These are phyloP conservation scores for Saccharomyces uvarum DNA, from an alignment of 1,139 yeast genomes.

Conservation along the genomic window DNA sequence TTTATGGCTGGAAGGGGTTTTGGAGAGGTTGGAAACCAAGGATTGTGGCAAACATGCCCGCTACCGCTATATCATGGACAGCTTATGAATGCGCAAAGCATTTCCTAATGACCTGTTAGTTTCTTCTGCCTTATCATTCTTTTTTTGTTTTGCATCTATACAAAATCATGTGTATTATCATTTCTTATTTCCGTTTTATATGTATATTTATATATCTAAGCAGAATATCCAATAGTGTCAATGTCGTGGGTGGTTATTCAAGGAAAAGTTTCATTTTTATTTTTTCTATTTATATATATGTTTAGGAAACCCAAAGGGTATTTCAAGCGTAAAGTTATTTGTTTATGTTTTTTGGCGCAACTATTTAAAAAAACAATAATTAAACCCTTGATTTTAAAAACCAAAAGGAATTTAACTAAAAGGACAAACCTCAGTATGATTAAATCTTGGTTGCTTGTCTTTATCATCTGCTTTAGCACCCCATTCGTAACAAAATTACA, in stretches of 20 bases:
- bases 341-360: background rate
- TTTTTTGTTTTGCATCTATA: background rate
- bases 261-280: background rate
- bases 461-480: background rate
- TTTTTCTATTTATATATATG: background rate
- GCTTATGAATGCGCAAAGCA: constrained; percentile 92
- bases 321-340: background rate
- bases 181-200: background rate
- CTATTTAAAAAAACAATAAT: background rate
- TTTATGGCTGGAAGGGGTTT: constrained; percentile 66
- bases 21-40: constrained; percentile 83
- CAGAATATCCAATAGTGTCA: background rate
- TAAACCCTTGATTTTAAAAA: background rate
- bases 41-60: constrained; percentile 88
- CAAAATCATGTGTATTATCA: background rate
- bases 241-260: background rate
- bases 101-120: constrained; percentile 13
- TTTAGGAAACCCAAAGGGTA: background rate
- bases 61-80: constrained; percentile 97
- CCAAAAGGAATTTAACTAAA: background rate
- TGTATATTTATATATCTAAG: background rate
- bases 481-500: background rate
- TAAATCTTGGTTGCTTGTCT: background rate
- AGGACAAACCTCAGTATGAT: background rate
- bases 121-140: background rate